These are phyloP conservation scores for Blastomyces parvus DNA, from an alignment of 2,329 filamentous ascomycete genomes.

Conservation along the genomic window DNA sequence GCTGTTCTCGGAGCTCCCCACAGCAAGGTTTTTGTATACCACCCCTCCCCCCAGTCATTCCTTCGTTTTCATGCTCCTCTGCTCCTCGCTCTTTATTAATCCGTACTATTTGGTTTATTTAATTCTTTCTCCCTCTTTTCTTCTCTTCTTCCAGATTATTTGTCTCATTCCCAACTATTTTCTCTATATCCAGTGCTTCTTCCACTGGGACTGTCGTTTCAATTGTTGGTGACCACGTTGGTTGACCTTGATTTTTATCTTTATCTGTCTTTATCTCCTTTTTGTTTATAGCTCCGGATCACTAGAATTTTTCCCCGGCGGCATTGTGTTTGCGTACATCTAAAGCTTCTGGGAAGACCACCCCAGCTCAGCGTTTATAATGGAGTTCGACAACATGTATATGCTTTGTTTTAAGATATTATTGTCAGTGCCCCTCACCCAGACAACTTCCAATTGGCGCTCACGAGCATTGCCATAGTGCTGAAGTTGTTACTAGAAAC, in stretches of 20 bases:
- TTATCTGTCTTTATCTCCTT: slow-evolving; percentile 5
- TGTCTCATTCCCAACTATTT: neutral
- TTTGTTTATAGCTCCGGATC: slow-evolving; percentile 7
- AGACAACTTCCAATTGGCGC: neutral
- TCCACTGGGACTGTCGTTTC: slow-evolving; percentile 13
- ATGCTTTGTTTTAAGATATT: slow-evolving; percentile 16
- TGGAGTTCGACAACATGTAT: slow-evolving; percentile 15
- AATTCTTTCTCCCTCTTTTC: neutral
- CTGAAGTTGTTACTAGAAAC: neutral
- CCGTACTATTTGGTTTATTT: slow-evolving; percentile 6
- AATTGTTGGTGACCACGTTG: neutral
- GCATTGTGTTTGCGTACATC: slow-evolving; percentile 9
- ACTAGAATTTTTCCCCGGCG: slow-evolving; percentile 6
- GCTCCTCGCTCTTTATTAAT: slow-evolving; percentile 8
- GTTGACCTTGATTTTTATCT: neutral
- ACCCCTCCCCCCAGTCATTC: slow-evolving; percentile 10
- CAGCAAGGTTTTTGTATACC: slow-evolving; percentile 9
- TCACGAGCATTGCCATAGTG: neutral
- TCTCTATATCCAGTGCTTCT: slow-evolving; percentile 9
- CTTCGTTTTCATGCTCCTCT: slow-evolving; percentile 8
- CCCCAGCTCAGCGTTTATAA: slow-evolving; percentile 4
- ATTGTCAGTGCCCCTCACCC: slow-evolving; percentile 13
- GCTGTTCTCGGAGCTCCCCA: slow-evolving; percentile 9
- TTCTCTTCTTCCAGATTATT: slow-evolving; percentile 8
- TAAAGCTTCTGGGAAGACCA: slow-evolving; percentile 2